phyloP scores from a whole-genome alignment of 2,329 filamentous ascomycete species.

The Incumbomyces lentus region DNA sequence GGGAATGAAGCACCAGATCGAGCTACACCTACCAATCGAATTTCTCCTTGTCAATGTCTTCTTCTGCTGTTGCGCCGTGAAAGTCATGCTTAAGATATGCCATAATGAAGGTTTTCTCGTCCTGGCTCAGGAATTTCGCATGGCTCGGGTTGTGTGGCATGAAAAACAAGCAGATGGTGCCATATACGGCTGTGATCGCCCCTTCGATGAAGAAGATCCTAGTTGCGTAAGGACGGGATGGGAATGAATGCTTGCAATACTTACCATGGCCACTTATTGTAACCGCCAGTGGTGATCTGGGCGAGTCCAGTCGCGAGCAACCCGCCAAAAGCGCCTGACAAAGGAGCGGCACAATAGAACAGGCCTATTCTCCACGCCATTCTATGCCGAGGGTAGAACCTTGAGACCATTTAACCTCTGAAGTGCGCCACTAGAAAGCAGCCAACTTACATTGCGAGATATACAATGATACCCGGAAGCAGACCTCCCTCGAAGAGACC shows the following conservation, averaged over 20 bases:
- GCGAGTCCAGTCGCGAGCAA: slow-evolving; percentile 40
- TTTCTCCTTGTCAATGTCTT: slow-evolving; percentile 11
- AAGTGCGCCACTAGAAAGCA: not conserved
- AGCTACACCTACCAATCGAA: slow-evolving; percentile 22
- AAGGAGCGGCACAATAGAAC: slow-evolving; percentile 57
- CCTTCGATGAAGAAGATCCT: slow-evolving; percentile 54
- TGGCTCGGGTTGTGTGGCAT: slow-evolving; percentile 44
- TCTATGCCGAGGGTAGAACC: slow-evolving; percentile 49
- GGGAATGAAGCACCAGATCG: too few relatives aligned
- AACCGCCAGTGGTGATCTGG: slow-evolving; percentile 14
- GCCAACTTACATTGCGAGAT: slow-evolving; percentile 42
- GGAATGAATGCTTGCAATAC: slow-evolving; percentile 36
- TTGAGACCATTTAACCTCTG: not conserved
- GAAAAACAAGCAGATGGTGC: slow-evolving; percentile 45
- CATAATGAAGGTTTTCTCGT: slow-evolving; percentile 49
- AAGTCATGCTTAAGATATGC: slow-evolving; percentile 7
- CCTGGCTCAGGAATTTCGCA: slow-evolving; percentile 45
- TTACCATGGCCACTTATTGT: slow-evolving; percentile 35
- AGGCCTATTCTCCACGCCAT: slow-evolving; percentile 54
- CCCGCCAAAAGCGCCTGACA: slow-evolving; percentile 55
- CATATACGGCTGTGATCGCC: slow-evolving; percentile 46
- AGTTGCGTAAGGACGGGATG: slow-evolving; percentile 28
- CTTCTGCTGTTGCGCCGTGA: slow-evolving; percentile 5
- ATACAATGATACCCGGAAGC: slow-evolving; percentile 57
- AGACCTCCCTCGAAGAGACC: slow-evolving; percentile 56